A percentile compares a stretch with the other conserved stretches of the same genome.
These are phyloP conservation scores for Sporothrix euskadiensis DNA, from an alignment of 2,329 filamentous ascomycete species.

Conservation along the genomic window DNA sequence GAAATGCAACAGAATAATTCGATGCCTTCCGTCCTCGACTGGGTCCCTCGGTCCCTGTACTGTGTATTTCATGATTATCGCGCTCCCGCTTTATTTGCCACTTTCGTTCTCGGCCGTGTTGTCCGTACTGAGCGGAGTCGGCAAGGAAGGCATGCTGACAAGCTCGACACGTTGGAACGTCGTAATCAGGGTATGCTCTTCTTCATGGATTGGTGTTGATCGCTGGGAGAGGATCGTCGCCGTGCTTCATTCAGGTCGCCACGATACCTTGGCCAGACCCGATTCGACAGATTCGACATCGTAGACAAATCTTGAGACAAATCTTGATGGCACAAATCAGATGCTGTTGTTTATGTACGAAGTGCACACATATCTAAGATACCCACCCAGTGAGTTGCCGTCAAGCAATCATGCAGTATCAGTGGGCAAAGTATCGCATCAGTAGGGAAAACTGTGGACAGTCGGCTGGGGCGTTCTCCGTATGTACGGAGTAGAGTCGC, in stretches of 20 bases:
- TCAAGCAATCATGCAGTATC: background rate
- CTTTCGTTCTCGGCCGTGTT: background rate
- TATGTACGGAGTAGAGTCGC: slow-evolving; percentile 11
- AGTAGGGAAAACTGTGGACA: slow-evolving; percentile 1
- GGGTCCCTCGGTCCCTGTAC: background rate
- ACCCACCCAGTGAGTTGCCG: no score
- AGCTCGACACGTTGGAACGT: slow-evolving; percentile 16
- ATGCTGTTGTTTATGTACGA: background rate
- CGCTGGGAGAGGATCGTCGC: background rate
- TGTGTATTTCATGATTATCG: background rate
- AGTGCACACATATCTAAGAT: no score
- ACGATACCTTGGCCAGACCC: background rate
- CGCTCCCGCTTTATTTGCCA: background rate
- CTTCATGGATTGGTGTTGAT: slow-evolving; percentile 7
- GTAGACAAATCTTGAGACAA: background rate
- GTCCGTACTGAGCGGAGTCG: background rate
- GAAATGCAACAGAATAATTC: background rate
- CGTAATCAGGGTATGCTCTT: background rate
- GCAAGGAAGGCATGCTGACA: background rate
- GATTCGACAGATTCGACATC: background rate
- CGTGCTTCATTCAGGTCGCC: slow-evolving; percentile 2
- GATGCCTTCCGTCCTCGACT: background rate
- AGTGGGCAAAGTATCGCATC: background rate
- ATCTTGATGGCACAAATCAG: background rate
- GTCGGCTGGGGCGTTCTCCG: background rate